Conservation (phyloP, 192 early-diverging fungal species). For the Backusella westeae region DNA sequence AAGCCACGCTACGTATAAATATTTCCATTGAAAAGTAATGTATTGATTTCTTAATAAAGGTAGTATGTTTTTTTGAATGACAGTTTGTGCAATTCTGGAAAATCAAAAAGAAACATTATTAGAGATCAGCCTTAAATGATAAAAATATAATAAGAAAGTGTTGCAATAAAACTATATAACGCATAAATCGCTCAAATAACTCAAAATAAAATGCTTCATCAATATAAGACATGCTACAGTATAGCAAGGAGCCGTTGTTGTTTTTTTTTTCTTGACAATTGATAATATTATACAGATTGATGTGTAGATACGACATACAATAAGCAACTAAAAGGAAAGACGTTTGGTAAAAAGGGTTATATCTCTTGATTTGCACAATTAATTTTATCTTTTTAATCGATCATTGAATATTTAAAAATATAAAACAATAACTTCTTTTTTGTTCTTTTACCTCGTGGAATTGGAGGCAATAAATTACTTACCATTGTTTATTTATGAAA, state of each 20-base stretch:
- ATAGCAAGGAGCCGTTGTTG: neutral
- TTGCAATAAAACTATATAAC: neutral
- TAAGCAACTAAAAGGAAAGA: neutral
- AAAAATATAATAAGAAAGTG: neutral
- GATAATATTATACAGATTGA: neutral
- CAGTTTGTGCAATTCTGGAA: neutral
- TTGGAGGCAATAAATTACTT: neutral
- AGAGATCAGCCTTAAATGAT: neutral
- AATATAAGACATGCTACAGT: neutral
- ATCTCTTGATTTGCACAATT: neutral
- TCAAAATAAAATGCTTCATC: neutral
- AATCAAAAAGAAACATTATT: neutral
- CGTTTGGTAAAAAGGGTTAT: neutral
- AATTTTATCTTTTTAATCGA: neutral
- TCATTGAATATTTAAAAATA: neutral
- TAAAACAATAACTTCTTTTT: neutral
- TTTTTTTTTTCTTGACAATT: neutral
- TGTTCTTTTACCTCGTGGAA: neutral
- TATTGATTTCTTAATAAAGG: neutral
- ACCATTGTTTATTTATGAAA: neutral
- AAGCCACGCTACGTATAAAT: neutral
- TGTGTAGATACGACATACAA: neutral
- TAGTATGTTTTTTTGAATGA: neutral
- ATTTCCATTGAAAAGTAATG: neutral
- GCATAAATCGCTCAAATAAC: neutral